These are phyloP conservation scores for Termitomyces sp. DNA, from an alignment of 768 basidiomycete species.

Conservation along the genomic window DNA sequence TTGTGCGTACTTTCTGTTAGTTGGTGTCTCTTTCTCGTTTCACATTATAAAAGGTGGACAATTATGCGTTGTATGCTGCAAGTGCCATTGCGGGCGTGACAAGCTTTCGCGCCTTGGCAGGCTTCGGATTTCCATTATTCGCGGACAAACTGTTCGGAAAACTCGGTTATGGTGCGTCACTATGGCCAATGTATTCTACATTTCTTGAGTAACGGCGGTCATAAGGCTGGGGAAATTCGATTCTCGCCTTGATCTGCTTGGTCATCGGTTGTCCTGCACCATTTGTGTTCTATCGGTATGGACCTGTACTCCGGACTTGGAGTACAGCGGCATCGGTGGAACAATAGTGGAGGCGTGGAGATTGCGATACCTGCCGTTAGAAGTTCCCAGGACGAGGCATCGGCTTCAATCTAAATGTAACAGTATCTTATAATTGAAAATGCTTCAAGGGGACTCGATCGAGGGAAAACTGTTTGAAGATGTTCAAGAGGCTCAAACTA, in stretches of 20 bases:
- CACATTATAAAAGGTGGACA: conserved; percentile 57
- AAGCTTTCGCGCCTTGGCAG: conserved; percentile 50
- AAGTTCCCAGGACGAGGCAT: background rate
- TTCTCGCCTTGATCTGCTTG: conserved; percentile 48
- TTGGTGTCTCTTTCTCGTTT: conserved; percentile 7
- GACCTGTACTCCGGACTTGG: conserved; percentile 28
- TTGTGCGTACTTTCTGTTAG: conserved; percentile 33
- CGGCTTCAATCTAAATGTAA: background rate
- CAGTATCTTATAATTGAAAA: no score
- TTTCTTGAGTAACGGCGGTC: background rate
- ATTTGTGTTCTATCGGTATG: conserved; percentile 35
- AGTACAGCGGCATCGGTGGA: conserved; percentile 31
- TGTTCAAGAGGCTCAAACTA: background rate
- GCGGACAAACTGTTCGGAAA: conserved; percentile 49
- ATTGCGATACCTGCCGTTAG: background rate
- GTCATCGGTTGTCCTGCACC: conserved; percentile 47
- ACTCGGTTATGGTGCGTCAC: conserved; percentile 36
- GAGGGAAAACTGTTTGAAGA: no score
- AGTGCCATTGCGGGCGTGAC: conserved; percentile 52
- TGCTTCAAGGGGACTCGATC: background rate
- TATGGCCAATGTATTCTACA: background rate
- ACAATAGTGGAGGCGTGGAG: conserved; percentile 9
- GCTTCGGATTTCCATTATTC: conserved; percentile 62
- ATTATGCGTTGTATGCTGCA: conserved; percentile 70
- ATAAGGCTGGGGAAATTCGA: conserved; percentile 49